Base-by-base conservation (phyloP, 192 early-diverging fungal genomes). In the Chytriomyces sp. region DNA sequence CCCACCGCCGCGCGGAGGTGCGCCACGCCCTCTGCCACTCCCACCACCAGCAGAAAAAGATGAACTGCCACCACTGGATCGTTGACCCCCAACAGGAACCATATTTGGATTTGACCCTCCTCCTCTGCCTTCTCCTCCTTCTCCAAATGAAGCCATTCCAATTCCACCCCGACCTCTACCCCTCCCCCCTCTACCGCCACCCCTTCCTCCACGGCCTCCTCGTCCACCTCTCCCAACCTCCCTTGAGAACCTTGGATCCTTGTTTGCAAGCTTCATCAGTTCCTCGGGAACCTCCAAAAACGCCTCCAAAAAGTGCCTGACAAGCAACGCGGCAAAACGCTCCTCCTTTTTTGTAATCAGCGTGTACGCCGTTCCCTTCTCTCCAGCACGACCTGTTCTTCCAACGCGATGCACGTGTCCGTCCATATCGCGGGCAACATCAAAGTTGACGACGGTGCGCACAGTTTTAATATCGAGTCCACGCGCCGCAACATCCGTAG, bases 351-450 rank as follows among this genome's bases (percentile, higher is more conserved):
- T 86, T 8, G 95, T 97, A 72, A 99, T 95, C 72, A 97, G 89
- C 45, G 98, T 99, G 76, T 96, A 94, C 26, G 96, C 91, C 44
- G 82, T 90, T 62, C 98, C 96, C 81, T 89, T 95, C 83, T 92
- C 91, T 62, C 98, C 98, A 62, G 95, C 98, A 74, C 98, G 91
- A 7, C 94, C 98, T 7, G 98, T 99, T 75, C 98, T 91, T 20
- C 98, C 98, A 77, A 95, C 95, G 60, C 98, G 92, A 77, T 95
- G 94, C 5, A 92, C 88, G 85, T 95, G 93, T 0, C 90, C 87
- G 79, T 95, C 93, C 66, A 94, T 94, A 75, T 95, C 94, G 26
- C 89, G 81, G 8, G 94, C 91, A 28, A 91, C 85, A 75, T 94
- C 93, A 79, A 90, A 94, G 81, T 94, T 94, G 72, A 95, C 81